These are phyloP conservation scores for Ophiocordyceps camponoti-leonardi DNA, from an alignment of 2,329 filamentous ascomycete species.

Conservation along the genomic window DNA sequence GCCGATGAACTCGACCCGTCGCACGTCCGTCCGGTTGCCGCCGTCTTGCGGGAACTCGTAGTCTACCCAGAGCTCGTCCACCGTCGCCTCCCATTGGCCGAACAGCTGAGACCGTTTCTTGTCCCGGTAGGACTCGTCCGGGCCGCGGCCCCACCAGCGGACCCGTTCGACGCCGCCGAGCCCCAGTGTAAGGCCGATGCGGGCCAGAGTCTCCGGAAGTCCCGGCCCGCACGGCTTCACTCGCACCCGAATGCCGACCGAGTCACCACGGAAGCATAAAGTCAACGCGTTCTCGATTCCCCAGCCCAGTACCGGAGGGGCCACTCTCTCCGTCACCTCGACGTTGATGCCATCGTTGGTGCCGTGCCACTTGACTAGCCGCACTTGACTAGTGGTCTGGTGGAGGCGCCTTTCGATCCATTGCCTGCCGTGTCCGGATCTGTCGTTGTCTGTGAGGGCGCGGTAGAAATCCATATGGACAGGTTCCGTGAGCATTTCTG, in stretches of 20 bases:
- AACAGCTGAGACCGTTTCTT: conserved; percentile 43
- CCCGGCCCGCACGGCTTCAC: conserved; percentile 28
- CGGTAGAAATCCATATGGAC: conserved; percentile 41
- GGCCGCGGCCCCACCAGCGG: conserved; percentile 52
- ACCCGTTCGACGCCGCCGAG: conserved; percentile 20
- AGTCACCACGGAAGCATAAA: conserved; percentile 34
- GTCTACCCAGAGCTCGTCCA: conserved; percentile 36
- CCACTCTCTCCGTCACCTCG: conserved; percentile 33
- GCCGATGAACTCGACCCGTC: conserved; percentile 36
- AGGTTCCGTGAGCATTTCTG: conserved; percentile 26
- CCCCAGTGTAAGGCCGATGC: conserved; percentile 41
- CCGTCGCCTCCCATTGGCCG: conserved; percentile 28
- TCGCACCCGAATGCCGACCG: conserved; percentile 30
- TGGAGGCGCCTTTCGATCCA: conserved; percentile 34
- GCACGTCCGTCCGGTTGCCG: conserved; percentile 45
- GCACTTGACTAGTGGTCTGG: conserved; percentile 25
- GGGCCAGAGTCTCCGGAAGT: conserved; percentile 39
- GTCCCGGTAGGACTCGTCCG: conserved; percentile 49
- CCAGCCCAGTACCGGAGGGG: conserved; percentile 49
- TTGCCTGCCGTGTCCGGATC: conserved; percentile 34
- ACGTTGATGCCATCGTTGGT: conserved; percentile 18
- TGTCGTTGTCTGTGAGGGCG: conserved; percentile 49
- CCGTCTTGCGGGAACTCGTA: conserved; percentile 56
- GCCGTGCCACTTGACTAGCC: conserved; percentile 15
- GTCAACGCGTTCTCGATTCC: conserved; percentile 29